These are phyloP conservation scores for Vinca minor DNA, from an alignment of 257 asterid genomes.

Conservation along the genomic window DNA sequence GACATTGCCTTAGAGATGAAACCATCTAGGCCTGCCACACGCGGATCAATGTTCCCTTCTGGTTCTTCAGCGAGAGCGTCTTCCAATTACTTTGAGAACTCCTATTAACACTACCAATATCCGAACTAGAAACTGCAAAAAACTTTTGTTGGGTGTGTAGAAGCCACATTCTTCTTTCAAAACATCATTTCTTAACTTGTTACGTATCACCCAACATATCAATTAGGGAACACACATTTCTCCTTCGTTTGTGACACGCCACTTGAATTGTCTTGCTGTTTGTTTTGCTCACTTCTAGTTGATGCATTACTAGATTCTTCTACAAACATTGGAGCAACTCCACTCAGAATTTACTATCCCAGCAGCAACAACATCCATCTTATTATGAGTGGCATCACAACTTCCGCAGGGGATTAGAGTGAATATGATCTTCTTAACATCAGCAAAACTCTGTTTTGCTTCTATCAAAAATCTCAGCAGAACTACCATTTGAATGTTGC, in stretches of 20 bases:
- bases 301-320: slow-evolving; percentile 31
- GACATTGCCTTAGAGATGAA: slow-evolving; percentile 24
- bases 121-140: slow-evolving; percentile 28
- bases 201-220: slow-evolving; percentile 55
- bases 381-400: background rate
- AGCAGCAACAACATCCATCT: slow-evolving; percentile 7
- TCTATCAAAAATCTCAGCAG: too few species aligned
- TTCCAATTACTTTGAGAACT: slow-evolving; percentile 46
- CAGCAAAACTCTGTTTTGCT: too few species aligned
- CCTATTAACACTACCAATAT: too few species aligned
- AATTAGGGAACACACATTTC: slow-evolving; percentile 57
- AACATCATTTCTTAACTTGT: slow-evolving; percentile 16
- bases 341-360: slow-evolving; percentile 13
- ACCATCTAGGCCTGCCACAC: slow-evolving; percentile 18
- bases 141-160: slow-evolving; percentile 19
- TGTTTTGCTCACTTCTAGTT: slow-evolving; percentile 30
- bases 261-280: slow-evolving; percentile 17
- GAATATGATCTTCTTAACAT: too few species aligned
- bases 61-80: slow-evolving; percentile 26
- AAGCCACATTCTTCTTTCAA: slow-evolving; percentile 17
- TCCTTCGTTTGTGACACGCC: slow-evolving; percentile 30
- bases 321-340: slow-evolving; percentile 21
- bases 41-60: slow-evolving; percentile 19
- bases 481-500: background rate
- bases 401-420: background rate